Evolutionary conservation across 2,329 filamentous ascomycete genomes (phyloP), one percentile per base, ranked within the genome.

Genomic region (Trichoderma lentiforme): DNA sequence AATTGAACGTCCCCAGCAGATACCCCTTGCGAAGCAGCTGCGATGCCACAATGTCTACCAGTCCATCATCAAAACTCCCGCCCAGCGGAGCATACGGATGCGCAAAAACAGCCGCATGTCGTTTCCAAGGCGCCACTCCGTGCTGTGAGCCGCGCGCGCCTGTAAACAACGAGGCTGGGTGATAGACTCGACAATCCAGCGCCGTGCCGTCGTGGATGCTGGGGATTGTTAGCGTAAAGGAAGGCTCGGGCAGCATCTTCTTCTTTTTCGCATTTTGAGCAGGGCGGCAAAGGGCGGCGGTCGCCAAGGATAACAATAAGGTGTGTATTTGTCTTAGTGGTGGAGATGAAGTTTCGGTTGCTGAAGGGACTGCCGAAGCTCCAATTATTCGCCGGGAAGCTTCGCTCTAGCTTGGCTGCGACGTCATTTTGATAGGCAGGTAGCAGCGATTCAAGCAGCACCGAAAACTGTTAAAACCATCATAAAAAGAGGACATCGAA

Each of bases 71-170:
- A 78, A 90, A 96, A 80, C 85, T 90, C 6, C 95, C 96, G 5
- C 96, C 96, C 66, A 98, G 84, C 0, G 93, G 91, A 39, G 93
- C 94, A 79, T 98, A 98, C 0, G 96, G 95, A 80, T 98, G 96
- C 14, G 95, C 95, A 51, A 98, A 83, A 4, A 97, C 85, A 60
- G 87, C 88, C 18, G 85, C 86, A 74, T 89, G 82, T 63, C 82
- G 83, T 56, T 75, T 78, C 86, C 86, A 88, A 65, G 80, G 76
- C 34, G 79, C 78, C 14, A 81, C 77, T 53, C 71, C 74, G 7
- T 77, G 75, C 26, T 76, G 80, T 14, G 47, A 21, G 32, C 30
- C 9, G 47, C 30, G 28, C 34, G 47, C 26, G 9, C 61, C 63
- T 68, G 64, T 76, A 2, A 79, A 78, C 53, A 87, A 79, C 36